Conservation (phyloP, 1,284 basidiomycete genomes). For the Ceratobasidium papillatum region DNA sequence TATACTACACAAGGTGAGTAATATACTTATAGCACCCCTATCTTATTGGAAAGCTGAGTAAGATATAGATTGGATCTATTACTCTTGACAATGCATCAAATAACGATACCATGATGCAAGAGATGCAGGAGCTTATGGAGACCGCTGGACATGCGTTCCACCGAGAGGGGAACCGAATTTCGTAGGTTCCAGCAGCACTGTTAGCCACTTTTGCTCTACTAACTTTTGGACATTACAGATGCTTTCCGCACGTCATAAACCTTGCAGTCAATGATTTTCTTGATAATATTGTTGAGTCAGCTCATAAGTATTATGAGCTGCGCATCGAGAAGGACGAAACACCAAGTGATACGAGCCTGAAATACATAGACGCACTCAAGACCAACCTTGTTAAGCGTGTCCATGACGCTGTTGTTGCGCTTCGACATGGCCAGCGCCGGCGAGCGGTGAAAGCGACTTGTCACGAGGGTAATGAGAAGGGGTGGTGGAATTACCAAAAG, state of each 20-base stretch:
- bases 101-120: conserved; percentile 27
- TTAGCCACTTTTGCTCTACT: too few relatives aligned
- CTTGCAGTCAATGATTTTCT: conserved; percentile 8
- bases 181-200: too few relatives aligned
- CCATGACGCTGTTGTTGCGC: not conserved
- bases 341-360: not conserved
- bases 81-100: conserved; percentile 29
- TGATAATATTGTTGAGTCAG: not conserved
- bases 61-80: conserved; percentile 15
- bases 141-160: not conserved
- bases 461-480: not conserved
- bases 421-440: conserved; percentile 14
- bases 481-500: not conserved
- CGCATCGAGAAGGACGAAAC: not conserved
- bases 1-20: not conserved
- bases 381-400: not conserved
- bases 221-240: not conserved
- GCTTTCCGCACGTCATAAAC: conserved; percentile 21
- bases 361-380: not conserved
- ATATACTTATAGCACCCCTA: not conserved
- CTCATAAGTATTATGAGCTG: not conserved
- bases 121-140: not conserved
- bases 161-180: conserved; percentile 10
- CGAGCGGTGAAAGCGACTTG: not conserved
- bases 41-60: not conserved